phyloP scores from a whole-genome alignment of 768 basidiomycete genomes.

The Serendipita indica region DNA sequence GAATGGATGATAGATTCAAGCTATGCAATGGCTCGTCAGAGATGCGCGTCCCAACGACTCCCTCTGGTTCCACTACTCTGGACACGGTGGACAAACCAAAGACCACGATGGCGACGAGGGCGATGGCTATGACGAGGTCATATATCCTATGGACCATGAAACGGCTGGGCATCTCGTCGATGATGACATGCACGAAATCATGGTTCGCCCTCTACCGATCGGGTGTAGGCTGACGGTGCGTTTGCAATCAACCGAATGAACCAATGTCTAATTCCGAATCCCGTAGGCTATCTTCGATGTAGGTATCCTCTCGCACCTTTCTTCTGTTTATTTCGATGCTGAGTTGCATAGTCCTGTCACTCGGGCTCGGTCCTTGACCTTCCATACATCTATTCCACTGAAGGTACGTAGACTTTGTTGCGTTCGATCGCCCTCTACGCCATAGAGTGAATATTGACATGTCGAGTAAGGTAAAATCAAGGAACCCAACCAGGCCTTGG shows the following conservation, averaged over 20 bases:
- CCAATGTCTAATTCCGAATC: background rate
- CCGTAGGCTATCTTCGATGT: slow-evolving; percentile 51
- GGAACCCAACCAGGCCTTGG: slow-evolving; percentile 77
- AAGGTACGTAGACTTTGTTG: slow-evolving; percentile 27
- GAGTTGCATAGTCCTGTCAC: slow-evolving; percentile 51
- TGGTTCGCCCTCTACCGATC: slow-evolving; percentile 62
- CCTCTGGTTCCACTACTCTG: slow-evolving; percentile 88
- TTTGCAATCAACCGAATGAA: no score
- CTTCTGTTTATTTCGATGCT: background rate
- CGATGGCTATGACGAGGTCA: slow-evolving; percentile 74
- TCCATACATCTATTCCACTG: slow-evolving; percentile 53
- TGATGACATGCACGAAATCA: slow-evolving; percentile 69
- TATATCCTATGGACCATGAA: slow-evolving; percentile 75
- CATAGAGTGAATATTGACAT: background rate
- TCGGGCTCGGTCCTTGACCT: slow-evolving; percentile 47
- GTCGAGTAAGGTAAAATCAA: slow-evolving; percentile 50
- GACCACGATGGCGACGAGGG: slow-evolving; percentile 72
- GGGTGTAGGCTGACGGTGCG: slow-evolving; percentile 73
- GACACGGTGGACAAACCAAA: slow-evolving; percentile 84
- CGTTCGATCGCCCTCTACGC: background rate
- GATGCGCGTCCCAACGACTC: slow-evolving; percentile 72
- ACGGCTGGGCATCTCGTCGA: slow-evolving; percentile 68
- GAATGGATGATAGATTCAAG: slow-evolving; percentile 34
- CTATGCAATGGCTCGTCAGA: slow-evolving; percentile 85
- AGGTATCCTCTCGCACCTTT: slow-evolving; percentile 20